Evolutionary conservation across 139 green algal genomes (phyloP).

Genomic region (Helicosporidium sp.): DNA sequence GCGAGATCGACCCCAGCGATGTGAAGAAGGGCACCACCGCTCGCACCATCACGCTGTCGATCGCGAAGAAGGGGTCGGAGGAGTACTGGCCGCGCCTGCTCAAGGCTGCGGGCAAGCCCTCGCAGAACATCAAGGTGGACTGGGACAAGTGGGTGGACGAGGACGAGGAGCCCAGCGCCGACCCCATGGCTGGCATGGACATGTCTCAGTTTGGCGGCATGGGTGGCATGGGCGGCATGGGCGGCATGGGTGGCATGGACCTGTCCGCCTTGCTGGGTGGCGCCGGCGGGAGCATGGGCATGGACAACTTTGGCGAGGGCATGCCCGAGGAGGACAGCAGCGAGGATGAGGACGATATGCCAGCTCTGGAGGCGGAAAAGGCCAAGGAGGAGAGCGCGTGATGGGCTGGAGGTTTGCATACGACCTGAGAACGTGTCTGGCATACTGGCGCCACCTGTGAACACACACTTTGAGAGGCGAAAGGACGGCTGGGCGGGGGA

Average conservation of each 20-base stretch:
- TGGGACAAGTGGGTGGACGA: slow-evolving; percentile 47
- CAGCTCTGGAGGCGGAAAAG: slow-evolving; percentile 8
- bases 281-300: not conserved
- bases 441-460: too few relatives aligned
- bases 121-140: slow-evolving; percentile 33
- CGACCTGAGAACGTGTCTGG: too few relatives aligned
- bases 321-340: slow-evolving; percentile 7
- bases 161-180: slow-evolving; percentile 25
- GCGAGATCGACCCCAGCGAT: slow-evolving; percentile 30
- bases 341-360: slow-evolving; percentile 21
- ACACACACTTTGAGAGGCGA: too few relatives aligned
- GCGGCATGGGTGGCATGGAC: slow-evolving; percentile 7
- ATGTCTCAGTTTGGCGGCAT: slow-evolving; percentile 17
- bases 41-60: slow-evolving; percentile 31
- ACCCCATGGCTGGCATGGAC: slow-evolving; percentile 22
- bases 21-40: slow-evolving; percentile 29
- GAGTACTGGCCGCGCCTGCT: slow-evolving; percentile 45
- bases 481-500: too few relatives aligned
- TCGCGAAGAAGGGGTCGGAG: slow-evolving; percentile 37
- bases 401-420: too few relatives aligned
- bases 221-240: slow-evolving; percentile 12
- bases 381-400: too few relatives aligned
- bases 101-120: slow-evolving; percentile 22
- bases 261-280: not conserved
- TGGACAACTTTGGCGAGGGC: slow-evolving; percentile 3